Conservation (phyloP, 495 filamentous ascomycete species). For the Tuber magnatum region DNA sequence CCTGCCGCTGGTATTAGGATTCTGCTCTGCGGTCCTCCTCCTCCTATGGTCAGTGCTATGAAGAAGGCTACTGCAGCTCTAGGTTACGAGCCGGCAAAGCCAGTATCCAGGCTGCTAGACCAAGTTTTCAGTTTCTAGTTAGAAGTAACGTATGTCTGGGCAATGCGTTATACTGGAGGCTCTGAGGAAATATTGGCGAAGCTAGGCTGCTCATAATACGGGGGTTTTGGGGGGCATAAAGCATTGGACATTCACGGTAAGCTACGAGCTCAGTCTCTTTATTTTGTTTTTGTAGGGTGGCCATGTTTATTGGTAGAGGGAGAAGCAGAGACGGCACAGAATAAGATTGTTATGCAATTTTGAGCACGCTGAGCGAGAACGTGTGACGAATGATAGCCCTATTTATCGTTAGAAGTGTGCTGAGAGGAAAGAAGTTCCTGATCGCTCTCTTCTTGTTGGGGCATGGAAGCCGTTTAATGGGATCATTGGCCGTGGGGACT, state of each 20-base stretch:
- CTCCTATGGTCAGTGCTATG: constrained; percentile 93
- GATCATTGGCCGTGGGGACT: background rate
- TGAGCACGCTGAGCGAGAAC: background rate
- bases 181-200: background rate
- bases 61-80: constrained; percentile 88
- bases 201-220: background rate
- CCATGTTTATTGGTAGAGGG: background rate
- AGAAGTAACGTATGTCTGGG: background rate
- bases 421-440: background rate
- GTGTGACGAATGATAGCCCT: background rate
- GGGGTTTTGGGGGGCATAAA: background rate
- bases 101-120: constrained; percentile 92
- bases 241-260: background rate
- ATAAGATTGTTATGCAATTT: background rate
- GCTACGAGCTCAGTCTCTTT: background rate
- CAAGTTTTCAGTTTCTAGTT: constrained; percentile 92
- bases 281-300: background rate
- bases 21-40: constrained; percentile 85
- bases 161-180: background rate
- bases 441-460: background rate
- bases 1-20: constrained; percentile 84
- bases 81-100: constrained; percentile 80
- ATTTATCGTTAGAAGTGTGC: background rate
- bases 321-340: background rate
- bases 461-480: background rate